Evolutionary conservation across 768 basidiomycete species (phyloP).

Genomic region (Panellus pusillus): DNA sequence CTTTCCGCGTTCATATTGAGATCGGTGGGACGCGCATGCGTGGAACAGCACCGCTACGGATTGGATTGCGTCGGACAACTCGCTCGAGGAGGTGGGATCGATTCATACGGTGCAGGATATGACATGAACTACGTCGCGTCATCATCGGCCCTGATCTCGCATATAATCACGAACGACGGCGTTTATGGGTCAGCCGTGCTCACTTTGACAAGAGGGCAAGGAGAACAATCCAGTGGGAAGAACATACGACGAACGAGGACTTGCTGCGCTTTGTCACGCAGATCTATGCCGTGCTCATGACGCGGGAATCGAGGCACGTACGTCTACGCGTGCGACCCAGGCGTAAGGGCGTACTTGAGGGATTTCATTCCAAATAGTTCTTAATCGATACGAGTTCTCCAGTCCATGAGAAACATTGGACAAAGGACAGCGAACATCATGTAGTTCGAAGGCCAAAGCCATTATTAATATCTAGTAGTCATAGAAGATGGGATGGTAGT

Average conservation of each 20-base stretch:
- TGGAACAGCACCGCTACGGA: constrained; percentile 13
- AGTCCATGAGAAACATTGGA: too few species aligned
- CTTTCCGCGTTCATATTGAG: constrained; percentile 11
- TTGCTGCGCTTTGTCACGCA: constrained; percentile 13
- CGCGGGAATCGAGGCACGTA: constrained; percentile 14
- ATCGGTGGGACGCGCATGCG: constrained; percentile 10
- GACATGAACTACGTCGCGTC: constrained; percentile 12
- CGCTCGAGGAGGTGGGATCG: constrained; percentile 14
- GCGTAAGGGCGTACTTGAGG: constrained; percentile 13
- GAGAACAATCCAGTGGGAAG: constrained; percentile 14
- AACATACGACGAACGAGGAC: constrained; percentile 11
- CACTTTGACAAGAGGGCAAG: constrained; percentile 14
- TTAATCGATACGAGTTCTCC: too few species aligned
- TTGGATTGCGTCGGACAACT: constrained; percentile 14
- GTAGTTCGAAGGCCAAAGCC: too few species aligned
- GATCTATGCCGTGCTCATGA: constrained; percentile 15
- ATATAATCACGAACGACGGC: constrained; percentile 8
- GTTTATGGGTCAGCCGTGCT: constrained; percentile 9
- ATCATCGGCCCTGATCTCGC: constrained; percentile 12
- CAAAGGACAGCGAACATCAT: too few species aligned
- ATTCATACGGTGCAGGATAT: constrained; percentile 16
- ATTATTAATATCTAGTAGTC: too few species aligned
- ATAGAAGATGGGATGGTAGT: too few species aligned
- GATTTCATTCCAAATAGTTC: constrained; percentile 6
- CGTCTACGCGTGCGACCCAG: constrained; percentile 15